A percentile compares a stretch with the other conserved stretches of the same genome.
phyloP scores from a whole-genome alignment of 2,329 filamentous ascomycete species.

The Pestalotiopsis sp. region DNA sequence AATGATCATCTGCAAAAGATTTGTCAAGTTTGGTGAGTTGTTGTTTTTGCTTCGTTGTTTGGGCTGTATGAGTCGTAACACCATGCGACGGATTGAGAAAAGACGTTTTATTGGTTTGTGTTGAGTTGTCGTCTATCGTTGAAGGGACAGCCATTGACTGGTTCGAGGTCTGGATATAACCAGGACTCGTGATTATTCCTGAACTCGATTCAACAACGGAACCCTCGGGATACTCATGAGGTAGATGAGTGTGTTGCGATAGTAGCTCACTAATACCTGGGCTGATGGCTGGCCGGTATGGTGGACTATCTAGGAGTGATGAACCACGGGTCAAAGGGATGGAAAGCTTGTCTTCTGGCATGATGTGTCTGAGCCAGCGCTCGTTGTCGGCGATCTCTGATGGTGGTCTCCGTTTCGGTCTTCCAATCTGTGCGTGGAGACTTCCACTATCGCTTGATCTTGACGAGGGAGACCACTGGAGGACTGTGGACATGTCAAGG shows the following conservation, averaged over 20 bases:
- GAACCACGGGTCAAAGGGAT: slow-evolving; percentile 16
- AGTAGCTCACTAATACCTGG: slow-evolving; percentile 9
- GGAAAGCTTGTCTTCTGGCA: slow-evolving; percentile 1
- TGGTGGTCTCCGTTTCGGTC: slow-evolving; percentile 19
- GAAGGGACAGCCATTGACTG: not conserved
- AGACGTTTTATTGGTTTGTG: not conserved
- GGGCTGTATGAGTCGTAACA: not conserved
- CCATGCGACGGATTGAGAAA: not conserved
- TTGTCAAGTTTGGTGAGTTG: not conserved
- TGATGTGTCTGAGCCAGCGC: slow-evolving; percentile 7
- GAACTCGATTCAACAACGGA: not conserved
- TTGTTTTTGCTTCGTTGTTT: not conserved
- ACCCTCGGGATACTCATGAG: not conserved
- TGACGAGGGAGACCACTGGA: slow-evolving; percentile 31
- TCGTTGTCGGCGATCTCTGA: slow-evolving; percentile 12
- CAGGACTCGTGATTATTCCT: not conserved
- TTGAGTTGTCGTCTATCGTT: not conserved
- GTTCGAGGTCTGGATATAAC: not conserved
- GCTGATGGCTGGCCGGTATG: not conserved
- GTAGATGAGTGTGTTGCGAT: not conserved
- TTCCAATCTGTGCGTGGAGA: slow-evolving; percentile 14
- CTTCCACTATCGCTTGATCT: slow-evolving; percentile 22
- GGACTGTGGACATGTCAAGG: slow-evolving; percentile 20
- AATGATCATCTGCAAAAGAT: not conserved
- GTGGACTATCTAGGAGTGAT: slow-evolving; percentile 12